Evolutionary conservation across 495 filamentous ascomycete species (phyloP).

Genomic region (Penicillium lagena): DNA sequence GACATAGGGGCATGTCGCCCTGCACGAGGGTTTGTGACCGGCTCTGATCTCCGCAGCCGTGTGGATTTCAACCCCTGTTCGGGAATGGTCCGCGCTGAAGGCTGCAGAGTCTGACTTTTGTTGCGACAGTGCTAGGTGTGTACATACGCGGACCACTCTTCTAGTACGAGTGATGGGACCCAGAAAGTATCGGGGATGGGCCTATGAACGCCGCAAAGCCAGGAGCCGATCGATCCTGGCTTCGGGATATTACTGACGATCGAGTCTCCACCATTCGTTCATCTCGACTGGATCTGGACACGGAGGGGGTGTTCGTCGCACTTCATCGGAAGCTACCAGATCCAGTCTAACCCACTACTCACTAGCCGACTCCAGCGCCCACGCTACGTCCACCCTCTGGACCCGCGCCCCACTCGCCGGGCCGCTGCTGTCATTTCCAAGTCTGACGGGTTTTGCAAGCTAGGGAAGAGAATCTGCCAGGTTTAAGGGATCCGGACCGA

Average conservation of each 20-base stretch:
- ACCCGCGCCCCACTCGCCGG: too few species aligned
- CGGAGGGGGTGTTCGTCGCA: conserved; percentile 3
- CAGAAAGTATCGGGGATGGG: conserved; percentile 1
- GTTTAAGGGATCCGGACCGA: too few species aligned
- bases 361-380: too few species aligned
- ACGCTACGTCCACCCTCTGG: too few species aligned
- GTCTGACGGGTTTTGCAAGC: not conserved
- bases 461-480: not conserved
- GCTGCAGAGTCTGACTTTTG: not conserved
- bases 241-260: conserved; percentile 19
- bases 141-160: too few species aligned
- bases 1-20: not conserved
- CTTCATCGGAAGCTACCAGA: not conserved
- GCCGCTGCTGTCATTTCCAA: conserved; percentile 6
- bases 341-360: conserved; percentile 2
- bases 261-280: conserved; percentile 4
- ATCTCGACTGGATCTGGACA: not conserved
- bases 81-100: not conserved
- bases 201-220: conserved; percentile 4
- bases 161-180: conserved; percentile 1
- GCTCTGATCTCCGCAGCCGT: not conserved
- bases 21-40: not conserved
- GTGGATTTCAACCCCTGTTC: not conserved
- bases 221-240: not conserved
- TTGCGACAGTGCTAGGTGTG: too few species aligned